Evolutionary conservation across 139 green algal species (phyloP), one percentile per base, ranked within the genome.

Genomic region (Chlorella sp.): DNA sequence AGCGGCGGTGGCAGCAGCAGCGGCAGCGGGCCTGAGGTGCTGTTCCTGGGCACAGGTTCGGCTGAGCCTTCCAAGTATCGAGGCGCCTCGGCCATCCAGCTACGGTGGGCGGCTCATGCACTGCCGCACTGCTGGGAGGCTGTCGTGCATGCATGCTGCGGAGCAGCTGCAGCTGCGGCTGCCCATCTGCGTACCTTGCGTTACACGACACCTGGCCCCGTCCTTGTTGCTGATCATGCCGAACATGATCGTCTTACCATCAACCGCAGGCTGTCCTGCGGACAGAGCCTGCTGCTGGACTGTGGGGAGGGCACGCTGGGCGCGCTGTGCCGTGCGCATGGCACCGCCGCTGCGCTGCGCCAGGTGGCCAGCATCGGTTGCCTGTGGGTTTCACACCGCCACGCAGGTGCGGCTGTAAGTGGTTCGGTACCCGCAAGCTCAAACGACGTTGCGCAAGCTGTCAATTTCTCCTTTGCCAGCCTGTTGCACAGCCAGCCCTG

Each of bases 321-420:
- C 20, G 78, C 78, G 78, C 78, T 83, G 78, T 74, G 78, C 78
- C 62, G 63, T 17, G 30, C 63, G 12, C 41, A 83, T n/a, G 63
- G 78, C 39, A 47, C 39, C 5, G 63, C 78, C 5, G 63, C 62
- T 0, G 63, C 63, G 28, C 39, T 34, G 63, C 63, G 78, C 13
- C 39, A 75, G 38, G 78, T 95, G 38, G 67, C 85, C 15, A 41
- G 74, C 9, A 84, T 98, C 63, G 74, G 81, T 4, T 63, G 81
- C 47, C 86, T 98, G 36, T 98, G 95, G 95, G 78, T 98, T 4
- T 97, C 93, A 7, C 95, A 98, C 91, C 93, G 94, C 74, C 95
- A 98, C 79, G 94, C 95, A 26, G 81, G 81, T 86, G 70, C 51
- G 13, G 28, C 1, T 69, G 51, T 15, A n/a, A n/a, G n/a, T n/a